Conservation (phyloP, 2,329 filamentous ascomycete species). For the Blumeriella jaapii region DNA sequence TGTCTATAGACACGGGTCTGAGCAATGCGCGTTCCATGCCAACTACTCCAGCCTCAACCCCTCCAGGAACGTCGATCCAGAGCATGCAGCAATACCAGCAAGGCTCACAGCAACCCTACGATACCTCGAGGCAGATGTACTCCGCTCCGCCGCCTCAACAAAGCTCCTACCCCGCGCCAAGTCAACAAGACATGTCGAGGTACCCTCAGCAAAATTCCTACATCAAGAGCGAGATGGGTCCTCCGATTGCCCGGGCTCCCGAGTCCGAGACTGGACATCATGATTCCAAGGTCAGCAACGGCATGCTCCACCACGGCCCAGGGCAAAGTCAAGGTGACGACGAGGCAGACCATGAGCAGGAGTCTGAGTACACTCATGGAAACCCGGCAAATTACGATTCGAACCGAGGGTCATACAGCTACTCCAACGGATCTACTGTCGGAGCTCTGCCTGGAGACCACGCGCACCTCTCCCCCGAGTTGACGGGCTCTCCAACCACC, state of each 20-base stretch:
- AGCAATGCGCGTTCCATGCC: conserved; percentile 77
- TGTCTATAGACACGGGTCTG: conserved; percentile 72
- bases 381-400: conserved; percentile 60
- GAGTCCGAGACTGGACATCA: conserved; percentile 47
- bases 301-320: conserved; percentile 49
- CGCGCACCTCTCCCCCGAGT: conserved; percentile 66
- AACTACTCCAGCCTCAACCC: conserved; percentile 81
- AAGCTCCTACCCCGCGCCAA: conserved; percentile 53
- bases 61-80: conserved; percentile 65
- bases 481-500: conserved; percentile 70
- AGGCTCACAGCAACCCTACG: conserved; percentile 57
- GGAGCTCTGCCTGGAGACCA: conserved; percentile 59
- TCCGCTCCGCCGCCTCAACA: conserved; percentile 55
- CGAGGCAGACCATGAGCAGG: conserved; percentile 63
- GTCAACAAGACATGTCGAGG: conserved; percentile 55
- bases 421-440: conserved; percentile 54
- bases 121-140: conserved; percentile 69
- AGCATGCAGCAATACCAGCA: conserved; percentile 67
- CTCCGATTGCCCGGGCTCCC: conserved; percentile 53
- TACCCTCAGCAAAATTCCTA: conserved; percentile 52
- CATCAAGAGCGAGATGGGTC: conserved; percentile 81
- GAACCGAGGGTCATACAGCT: conserved; percentile 65
- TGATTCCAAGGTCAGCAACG: conserved; percentile 54
- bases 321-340: conserved; percentile 50
- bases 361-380: conserved; percentile 79